phyloP scores from a whole-genome alignment of 441 rosid species.

The Populus trichocarpa region DNA sequence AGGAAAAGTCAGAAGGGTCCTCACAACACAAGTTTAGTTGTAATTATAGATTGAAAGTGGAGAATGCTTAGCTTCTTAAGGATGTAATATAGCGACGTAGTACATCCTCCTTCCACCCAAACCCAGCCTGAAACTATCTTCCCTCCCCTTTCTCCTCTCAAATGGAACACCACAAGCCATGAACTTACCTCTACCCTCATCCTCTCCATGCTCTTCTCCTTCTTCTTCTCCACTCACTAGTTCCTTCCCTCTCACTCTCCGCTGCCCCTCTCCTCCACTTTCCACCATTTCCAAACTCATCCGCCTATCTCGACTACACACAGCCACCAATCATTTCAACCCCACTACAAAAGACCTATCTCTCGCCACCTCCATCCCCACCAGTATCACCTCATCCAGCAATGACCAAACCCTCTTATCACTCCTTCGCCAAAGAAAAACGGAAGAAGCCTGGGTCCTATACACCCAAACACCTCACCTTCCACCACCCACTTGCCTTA shows the following conservation, averaged over 20 bases:
- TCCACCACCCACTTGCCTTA: too few relatives aligned
- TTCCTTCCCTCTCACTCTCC: slow-evolving; percentile 31
- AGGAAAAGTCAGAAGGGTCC: too few relatives aligned
- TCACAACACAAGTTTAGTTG: neutral
- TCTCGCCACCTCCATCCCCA: too few relatives aligned
- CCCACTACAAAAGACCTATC: too few relatives aligned
- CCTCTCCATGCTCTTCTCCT: slow-evolving; percentile 1
- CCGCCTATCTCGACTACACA: too few relatives aligned
- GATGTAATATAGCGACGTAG: neutral
- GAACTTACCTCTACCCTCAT: slow-evolving; percentile 27
- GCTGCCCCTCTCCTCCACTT: slow-evolving; percentile 7
- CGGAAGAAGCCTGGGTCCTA: too few relatives aligned
- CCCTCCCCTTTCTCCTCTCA: neutral
- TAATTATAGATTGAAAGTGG: neutral
- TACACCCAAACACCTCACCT: too few relatives aligned
- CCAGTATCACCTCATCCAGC: too few relatives aligned
- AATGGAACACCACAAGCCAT: slow-evolving; percentile 39
- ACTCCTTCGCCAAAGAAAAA: too few relatives aligned
- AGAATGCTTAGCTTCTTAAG: neutral
- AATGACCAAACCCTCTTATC: too few relatives aligned
- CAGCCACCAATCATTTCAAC: too few relatives aligned
- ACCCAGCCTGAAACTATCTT: neutral
- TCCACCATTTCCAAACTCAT: too few relatives aligned
- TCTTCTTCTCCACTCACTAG: slow-evolving; percentile 12
- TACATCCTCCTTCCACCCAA: neutral